phyloP scores from a whole-genome alignment of 352 stramenopile species.

The Phytophthora nicotianae region DNA sequence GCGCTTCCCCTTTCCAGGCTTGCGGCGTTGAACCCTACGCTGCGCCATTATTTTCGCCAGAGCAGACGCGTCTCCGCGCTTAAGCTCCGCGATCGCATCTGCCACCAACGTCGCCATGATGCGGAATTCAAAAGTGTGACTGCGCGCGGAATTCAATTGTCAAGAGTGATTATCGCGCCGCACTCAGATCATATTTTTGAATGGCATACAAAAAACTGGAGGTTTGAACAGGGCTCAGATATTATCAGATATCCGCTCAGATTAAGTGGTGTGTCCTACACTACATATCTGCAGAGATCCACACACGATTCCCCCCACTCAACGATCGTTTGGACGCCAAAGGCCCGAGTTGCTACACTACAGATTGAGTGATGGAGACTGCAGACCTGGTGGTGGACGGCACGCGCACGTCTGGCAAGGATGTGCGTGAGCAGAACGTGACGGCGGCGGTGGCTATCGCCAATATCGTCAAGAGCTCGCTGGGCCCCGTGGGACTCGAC shows the following conservation, averaged over 20 bases:
- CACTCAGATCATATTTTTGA: not conserved
- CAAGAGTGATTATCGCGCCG: not conserved
- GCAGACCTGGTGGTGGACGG: constrained; percentile 90
- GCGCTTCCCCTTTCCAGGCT: constrained; percentile 23
- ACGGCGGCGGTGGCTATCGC: constrained; percentile 98
- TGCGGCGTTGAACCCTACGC: constrained; percentile 37
- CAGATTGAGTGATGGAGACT: constrained; percentile 51
- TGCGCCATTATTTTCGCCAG: constrained; percentile 45
- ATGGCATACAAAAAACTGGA: not conserved
- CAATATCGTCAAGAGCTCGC: constrained; percentile 99
- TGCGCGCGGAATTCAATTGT: constrained; percentile 1
- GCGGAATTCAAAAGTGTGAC: constrained; percentile 31
- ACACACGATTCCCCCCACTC: constrained; percentile 50
- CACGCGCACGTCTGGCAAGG: constrained; percentile 91
- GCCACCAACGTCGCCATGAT: constrained; percentile 28
- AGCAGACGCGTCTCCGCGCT: constrained; percentile 35
- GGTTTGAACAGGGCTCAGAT: not conserved
- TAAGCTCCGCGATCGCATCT: constrained; percentile 51
- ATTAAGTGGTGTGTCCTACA: constrained; percentile 2
- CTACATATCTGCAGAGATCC: constrained; percentile 37
- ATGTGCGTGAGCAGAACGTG: constrained; percentile 96
- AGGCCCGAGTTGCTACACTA: constrained; percentile 17
- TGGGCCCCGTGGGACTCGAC: constrained; percentile 98
- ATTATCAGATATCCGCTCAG: constrained; percentile 2
- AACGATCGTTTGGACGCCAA: constrained; percentile 42